These are phyloP conservation scores for Oryza meyeriana DNA, from an alignment of 176 grass and related monocot genomes.

Conservation along the genomic window DNA sequence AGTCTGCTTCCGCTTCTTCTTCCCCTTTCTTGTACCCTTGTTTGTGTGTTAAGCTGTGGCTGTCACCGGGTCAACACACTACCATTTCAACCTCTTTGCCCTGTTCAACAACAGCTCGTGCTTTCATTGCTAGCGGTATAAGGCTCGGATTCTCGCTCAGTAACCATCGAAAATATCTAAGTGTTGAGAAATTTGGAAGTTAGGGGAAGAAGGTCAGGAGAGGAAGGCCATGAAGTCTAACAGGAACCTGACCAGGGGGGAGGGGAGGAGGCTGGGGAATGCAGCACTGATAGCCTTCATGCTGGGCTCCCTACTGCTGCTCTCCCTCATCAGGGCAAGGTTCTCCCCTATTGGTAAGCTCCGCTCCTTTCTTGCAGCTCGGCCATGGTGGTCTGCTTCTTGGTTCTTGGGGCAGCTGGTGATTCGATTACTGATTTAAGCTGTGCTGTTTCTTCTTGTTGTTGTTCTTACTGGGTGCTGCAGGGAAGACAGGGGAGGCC, in stretches of 20 bases:
- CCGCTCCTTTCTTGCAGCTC: background rate
- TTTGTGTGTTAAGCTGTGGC: conserved; percentile 1
- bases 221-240: conserved; percentile 46
- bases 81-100: conserved; percentile 34
- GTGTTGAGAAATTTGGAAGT: background rate
- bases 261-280: conserved; percentile 58
- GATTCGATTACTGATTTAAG: background rate
- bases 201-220: background rate
- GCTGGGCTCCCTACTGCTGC: conserved; percentile 57
- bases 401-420: background rate
- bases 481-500: conserved; percentile 47
- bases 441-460: background rate
- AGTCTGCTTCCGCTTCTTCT: background rate
- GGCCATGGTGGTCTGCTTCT: background rate
- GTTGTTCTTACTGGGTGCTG: background rate
- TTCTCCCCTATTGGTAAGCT: conserved; percentile 47
- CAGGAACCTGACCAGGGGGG: conserved; percentile 44
- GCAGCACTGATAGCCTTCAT: conserved; percentile 58
- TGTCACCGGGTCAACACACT: conserved; percentile 34
- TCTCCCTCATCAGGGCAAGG: conserved; percentile 55
- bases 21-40: background rate
- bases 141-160: background rate
- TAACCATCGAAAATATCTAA: background rate
- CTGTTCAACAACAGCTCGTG: conserved; percentile 1
- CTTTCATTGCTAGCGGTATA: background rate